Base-by-base conservation (phyloP, 345 rosid genomes). In the Xanthoceras sorbifolium region DNA sequence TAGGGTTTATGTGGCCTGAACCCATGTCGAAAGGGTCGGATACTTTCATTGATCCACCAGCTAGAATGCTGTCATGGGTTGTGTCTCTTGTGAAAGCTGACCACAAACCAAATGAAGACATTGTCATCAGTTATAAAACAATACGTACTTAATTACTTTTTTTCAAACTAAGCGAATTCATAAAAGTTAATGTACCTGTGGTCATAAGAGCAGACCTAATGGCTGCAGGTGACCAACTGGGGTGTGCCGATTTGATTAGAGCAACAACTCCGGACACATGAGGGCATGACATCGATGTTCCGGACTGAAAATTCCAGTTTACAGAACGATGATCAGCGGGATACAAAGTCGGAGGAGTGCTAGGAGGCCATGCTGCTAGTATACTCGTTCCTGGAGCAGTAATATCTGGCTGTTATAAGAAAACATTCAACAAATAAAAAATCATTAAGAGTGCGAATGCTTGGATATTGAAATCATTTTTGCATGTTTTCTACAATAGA, bases 201-300 rank as follows among this genome's bases (percentile, higher is more conserved):
- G 98, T 93, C 86, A 93, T 90, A 50, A 90, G 77, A 55, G 98
- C 94, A 5, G 94, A 91, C 83, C 86, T 84, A 75, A 91, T 85
- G 78, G 90, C 90, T 1, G 93, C 86, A 1, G 96, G 94, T 46
- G 94, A 91, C 96, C 96, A 90, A 28, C 78, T 55, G 29, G 90
- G 92, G 73, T 91, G 90, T 22, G 78, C 86, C 5, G 97, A 89
- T 81, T 84, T 86, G 79, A 93, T 68, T 20, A 91, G 90, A 1
- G 94, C 94, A 9, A 79, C 89, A 0, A 85, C 81, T 44, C 93
- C 94, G 9, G 94, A 77, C 2, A 91, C 94, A 44, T 91, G 94
- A 69, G 97, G 96, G 76, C 94, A 85, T 1, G 97, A 83, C 96
- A 91, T 90, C 9, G 94, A 91, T 25, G 92, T 91, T 74, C 96